phyloP scores from a whole-genome alignment of 495 filamentous ascomycete species.

The Polyplosphaeria fusca region DNA sequence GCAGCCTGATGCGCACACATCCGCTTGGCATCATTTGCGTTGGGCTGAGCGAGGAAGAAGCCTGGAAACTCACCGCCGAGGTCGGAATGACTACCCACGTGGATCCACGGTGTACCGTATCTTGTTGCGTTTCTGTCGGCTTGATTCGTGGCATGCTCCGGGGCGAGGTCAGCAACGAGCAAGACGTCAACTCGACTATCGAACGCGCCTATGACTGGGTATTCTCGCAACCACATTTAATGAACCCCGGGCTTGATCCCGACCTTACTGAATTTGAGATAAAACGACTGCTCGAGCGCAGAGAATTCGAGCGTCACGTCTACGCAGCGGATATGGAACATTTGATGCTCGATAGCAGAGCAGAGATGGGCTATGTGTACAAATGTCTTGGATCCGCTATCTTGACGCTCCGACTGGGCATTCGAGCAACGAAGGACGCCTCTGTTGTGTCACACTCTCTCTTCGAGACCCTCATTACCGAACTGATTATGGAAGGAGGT shows the following conservation, averaged over 20 bases:
- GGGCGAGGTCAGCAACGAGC: conserved; percentile 42
- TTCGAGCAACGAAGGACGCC: conserved; percentile 27
- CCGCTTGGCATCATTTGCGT: conserved; percentile 46
- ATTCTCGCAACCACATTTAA: conserved; percentile 21
- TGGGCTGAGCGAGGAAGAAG: conserved; percentile 34
- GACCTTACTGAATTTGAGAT: conserved; percentile 18
- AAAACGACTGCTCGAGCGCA: conserved; percentile 35
- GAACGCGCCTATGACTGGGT: conserved; percentile 36
- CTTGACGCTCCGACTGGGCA: conserved; percentile 40
- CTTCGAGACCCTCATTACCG: conserved; percentile 46
- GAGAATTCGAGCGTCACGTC: conserved; percentile 41
- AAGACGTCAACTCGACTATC: conserved; percentile 40
- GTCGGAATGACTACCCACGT: conserved; percentile 45
- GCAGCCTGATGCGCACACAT: conserved; percentile 50
- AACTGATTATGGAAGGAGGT: conserved; percentile 48
- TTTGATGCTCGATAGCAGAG: conserved; percentile 41
- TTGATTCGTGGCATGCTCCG: conserved; percentile 45
- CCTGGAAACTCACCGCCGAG: conserved; percentile 35
- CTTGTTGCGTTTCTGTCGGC: conserved; percentile 44
- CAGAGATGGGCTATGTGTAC: conserved; percentile 50
- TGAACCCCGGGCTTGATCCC: conserved; percentile 19
- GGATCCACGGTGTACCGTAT: conserved; percentile 48
- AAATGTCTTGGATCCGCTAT: conserved; percentile 48
- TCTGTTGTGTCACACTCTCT: conserved; percentile 17
- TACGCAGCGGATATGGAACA: conserved; percentile 35